Percentiles rank a stretch among this genome's conserved stretches.
phyloP scores from a whole-genome alignment of 148 eudicot genomes.

The Diospyros kaki region DNA sequence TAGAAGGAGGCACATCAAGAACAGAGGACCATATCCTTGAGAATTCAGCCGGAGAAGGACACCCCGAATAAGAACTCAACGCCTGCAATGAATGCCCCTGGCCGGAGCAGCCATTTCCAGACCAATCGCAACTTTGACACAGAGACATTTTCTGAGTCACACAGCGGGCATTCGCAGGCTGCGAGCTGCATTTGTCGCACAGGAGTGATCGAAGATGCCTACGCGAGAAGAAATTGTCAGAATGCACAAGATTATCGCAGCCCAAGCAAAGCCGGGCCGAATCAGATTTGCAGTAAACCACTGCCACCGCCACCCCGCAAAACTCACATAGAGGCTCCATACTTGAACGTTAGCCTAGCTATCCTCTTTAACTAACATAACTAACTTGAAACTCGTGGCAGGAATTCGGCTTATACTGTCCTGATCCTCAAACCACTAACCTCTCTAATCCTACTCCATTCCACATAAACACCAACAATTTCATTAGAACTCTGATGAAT shows the following conservation, averaged over 20 bases:
- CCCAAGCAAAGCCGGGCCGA: slow-evolving; percentile 41
- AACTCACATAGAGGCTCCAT: slow-evolving; percentile 49
- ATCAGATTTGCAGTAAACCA: slow-evolving; percentile 52
- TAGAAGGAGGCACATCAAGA: slow-evolving; percentile 17
- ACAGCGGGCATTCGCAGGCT: slow-evolving; percentile 36
- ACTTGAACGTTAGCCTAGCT: not conserved
- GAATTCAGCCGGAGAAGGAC: slow-evolving; percentile 30
- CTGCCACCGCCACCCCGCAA: slow-evolving; percentile 40
- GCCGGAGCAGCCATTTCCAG: slow-evolving; percentile 23
- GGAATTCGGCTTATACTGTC: too few species aligned
- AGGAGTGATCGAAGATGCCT: slow-evolving; percentile 44
- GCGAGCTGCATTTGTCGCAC: slow-evolving; percentile 39
- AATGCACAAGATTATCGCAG: slow-evolving; percentile 42
- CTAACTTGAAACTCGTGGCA: too few species aligned
- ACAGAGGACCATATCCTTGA: slow-evolving; percentile 28
- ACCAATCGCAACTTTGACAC: slow-evolving; percentile 34
- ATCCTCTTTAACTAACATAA: too few species aligned
- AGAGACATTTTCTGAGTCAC: slow-evolving; percentile 33
- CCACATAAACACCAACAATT: too few species aligned
- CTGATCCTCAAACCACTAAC: too few species aligned
- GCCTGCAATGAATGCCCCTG: slow-evolving; percentile 21
- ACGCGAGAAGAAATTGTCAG: slow-evolving; percentile 40
- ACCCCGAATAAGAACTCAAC: slow-evolving; percentile 31
- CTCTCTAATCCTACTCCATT: too few species aligned
- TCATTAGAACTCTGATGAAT: not conserved